Evolutionary conservation across 2,329 filamentous ascomycete genomes (phyloP).

Genomic region (Penicillium sp.): DNA sequence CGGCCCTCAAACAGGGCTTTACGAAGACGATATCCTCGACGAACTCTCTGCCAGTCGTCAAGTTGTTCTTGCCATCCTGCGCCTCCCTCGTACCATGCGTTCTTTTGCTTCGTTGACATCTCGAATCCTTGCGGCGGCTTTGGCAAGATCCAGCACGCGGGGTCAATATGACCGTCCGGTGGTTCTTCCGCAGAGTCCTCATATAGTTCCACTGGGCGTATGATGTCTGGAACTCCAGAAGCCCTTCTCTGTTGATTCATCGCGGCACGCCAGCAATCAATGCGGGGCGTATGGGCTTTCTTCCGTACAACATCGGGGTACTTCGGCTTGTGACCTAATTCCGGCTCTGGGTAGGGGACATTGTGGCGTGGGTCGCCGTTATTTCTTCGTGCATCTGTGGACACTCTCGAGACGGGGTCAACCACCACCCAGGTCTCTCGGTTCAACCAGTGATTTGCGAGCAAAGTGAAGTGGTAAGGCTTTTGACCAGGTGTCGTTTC

Average conservation of each 20-base stretch:
- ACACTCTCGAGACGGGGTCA: conserved; percentile 40
- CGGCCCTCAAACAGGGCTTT: conserved; percentile 38
- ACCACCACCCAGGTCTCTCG: conserved; percentile 40
- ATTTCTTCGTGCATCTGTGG: conserved; percentile 30
- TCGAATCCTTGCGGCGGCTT: conserved; percentile 41
- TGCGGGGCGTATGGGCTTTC: conserved; percentile 27
- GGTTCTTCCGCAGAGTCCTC: conserved; percentile 40
- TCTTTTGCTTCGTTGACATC: conserved; percentile 36
- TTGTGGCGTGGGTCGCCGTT: conserved; percentile 41
- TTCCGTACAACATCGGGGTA: conserved; percentile 21
- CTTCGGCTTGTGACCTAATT: conserved; percentile 25
- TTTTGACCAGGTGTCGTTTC: conserved; percentile 42
- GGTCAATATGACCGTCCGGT: conserved; percentile 40
- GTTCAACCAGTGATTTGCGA: conserved; percentile 47
- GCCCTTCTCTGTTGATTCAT: conserved; percentile 36
- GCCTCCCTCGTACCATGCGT: conserved; percentile 42
- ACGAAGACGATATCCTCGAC: conserved; percentile 37
- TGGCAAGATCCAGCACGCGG: conserved; percentile 42
- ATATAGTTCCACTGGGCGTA: conserved; percentile 34
- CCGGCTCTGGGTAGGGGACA: conserved; percentile 26
- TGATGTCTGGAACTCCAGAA: conserved; percentile 29
- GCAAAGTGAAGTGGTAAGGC: conserved; percentile 40
- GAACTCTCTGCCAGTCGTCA: conserved; percentile 40
- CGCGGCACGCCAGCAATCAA: conserved; percentile 42
- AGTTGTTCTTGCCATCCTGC: conserved; percentile 42